phyloP scores from a whole-genome alignment of 371 early-diverging fungal species.

The Globomyces sp. region DNA sequence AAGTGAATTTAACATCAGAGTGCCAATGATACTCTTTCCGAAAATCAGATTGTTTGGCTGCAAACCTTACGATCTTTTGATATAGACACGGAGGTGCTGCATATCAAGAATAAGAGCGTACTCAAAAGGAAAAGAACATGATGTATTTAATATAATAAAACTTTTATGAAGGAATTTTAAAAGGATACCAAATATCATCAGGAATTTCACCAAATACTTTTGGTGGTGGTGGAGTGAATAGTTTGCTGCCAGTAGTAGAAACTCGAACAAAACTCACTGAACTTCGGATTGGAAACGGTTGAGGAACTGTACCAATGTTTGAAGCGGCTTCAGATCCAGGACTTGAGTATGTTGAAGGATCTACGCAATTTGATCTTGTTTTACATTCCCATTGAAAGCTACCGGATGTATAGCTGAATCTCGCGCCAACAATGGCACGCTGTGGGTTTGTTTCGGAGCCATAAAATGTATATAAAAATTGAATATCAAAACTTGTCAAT shows the following conservation, averaged over 20 bases:
- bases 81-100: no score
- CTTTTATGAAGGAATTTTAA: slow-evolving; percentile 1
- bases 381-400: slow-evolving; percentile 27
- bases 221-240: slow-evolving; percentile 37
- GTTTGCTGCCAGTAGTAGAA: slow-evolving; percentile 1
- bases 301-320: neutral
- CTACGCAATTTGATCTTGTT: slow-evolving; percentile 21
- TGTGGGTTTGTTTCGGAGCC: slow-evolving; percentile 32
- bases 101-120: no score
- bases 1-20: slow-evolving; percentile 2
- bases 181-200: slow-evolving; percentile 17
- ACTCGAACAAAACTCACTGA: slow-evolving; percentile 31
- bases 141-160: neutral
- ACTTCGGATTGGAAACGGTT: slow-evolving; percentile 26
- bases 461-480: slow-evolving; percentile 29
- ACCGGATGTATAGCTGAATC: slow-evolving; percentile 23
- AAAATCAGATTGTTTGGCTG: slow-evolving; percentile 22
- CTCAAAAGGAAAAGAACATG: no score
- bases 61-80: no score
- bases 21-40: slow-evolving; percentile 33
- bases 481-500: slow-evolving; percentile 33
- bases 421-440: slow-evolving; percentile 31
- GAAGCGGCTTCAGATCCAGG: neutral
- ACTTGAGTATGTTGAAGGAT: neutral
- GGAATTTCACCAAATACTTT: neutral